Conservation (phyloP, 768 basidiomycete genomes). For the Lactarius evosmus region DNA sequence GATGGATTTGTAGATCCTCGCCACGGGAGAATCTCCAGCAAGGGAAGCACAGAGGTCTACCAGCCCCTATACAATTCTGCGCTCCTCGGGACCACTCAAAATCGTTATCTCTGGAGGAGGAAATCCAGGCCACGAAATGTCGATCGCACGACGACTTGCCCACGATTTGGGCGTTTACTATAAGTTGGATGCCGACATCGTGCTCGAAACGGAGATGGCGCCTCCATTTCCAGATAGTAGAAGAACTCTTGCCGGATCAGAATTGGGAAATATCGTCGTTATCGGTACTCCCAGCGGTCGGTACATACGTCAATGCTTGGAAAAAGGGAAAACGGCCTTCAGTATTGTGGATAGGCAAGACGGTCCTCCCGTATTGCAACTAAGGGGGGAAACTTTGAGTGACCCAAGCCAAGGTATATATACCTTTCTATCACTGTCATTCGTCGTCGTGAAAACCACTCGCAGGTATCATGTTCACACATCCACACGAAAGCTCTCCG, state of each 20-base stretch:
- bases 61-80: conserved; percentile 59
- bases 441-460: not conserved
- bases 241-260: conserved; percentile 26
- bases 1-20: conserved; percentile 7
- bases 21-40: not conserved
- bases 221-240: conserved; percentile 24
- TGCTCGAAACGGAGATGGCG: conserved; percentile 41
- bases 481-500: conserved; percentile 52
- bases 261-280: conserved; percentile 54
- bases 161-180: conserved; percentile 68
- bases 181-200: conserved; percentile 62
- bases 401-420: conserved; percentile 17
- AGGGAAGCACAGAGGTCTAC: conserved; percentile 17
- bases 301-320: conserved; percentile 29
- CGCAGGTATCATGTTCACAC: conserved; percentile 57
- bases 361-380: conserved; percentile 13
- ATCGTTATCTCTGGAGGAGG: conserved; percentile 48
- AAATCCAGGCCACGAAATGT: conserved; percentile 37
- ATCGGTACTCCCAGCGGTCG: conserved; percentile 42
- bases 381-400: conserved; percentile 15
- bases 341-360: conserved; percentile 10
- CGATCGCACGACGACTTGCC: conserved; percentile 61
- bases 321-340: conserved; percentile 28
- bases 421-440: conserved; percentile 25
- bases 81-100: conserved; percentile 48